Base-by-base conservation (phyloP, 208 protist species). In the Crithidia fasciculata region DNA sequence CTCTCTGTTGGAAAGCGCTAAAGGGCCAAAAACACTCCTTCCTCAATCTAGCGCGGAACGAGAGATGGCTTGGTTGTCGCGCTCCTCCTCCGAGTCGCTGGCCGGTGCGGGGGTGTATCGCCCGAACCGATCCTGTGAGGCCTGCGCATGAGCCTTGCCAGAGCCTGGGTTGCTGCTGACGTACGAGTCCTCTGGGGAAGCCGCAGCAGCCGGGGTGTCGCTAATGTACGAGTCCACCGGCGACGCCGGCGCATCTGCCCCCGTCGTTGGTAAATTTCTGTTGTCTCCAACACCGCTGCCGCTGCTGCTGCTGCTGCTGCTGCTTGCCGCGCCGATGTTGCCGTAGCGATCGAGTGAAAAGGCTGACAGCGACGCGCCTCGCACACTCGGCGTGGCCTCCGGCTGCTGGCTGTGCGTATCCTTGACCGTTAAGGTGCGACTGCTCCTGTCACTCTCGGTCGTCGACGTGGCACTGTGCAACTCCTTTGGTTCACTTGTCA, bases 41-140 rank as follows among this genome's bases (percentile, higher is more conserved):
- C 41, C 40, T 61, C 73, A 90, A 52, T 95, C 90, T 10, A 95
- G 47, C n/a, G 88, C 84, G 4, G 91, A 78, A 41, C 90, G 80
- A 5, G 86, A 87, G 18, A 93, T 82, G 36, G 89, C 83, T 41
- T 85, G 78, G 64, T 96, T 96, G 36, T 88, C 86, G 4, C 83
- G 76, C 58, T 93, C 90, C 58, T 84, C 92, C 70, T 95, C 88
- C 28, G 90, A 78, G 74, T 95, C 88, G 74, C 88, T 95, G 10
- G 74, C 86, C 5, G 85, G 86, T 8, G 83, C 84, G 8, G 90
- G 90, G 15, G 65, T 61, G 62, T 85, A 83, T 16, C 52, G 69
- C 2, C 7, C 44, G 39, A 44, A n/a, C 1, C 8, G 37, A 3
- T 37, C 16, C 0, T 19, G 8, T 16, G 55, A 43, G 3, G 47